Evolutionary conservation across 2,329 filamentous ascomycete species (phyloP), one percentile per base, ranked within the genome.

Genomic region (Paecilomyces formosus): DNA sequence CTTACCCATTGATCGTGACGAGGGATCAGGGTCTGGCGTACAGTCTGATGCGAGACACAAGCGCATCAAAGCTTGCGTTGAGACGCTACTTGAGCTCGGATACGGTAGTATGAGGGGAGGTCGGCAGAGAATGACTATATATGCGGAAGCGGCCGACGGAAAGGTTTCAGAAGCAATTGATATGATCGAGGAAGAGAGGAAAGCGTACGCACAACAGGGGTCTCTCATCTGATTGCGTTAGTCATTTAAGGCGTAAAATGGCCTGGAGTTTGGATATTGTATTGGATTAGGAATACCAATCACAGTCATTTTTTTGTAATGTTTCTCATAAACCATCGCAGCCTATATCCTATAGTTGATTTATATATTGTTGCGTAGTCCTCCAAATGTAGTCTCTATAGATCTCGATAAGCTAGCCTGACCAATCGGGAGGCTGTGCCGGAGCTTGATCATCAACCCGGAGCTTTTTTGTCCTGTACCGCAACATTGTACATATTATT

Each of bases 141-240:
- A 78, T 69, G 78, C 78, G 13, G 72, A 73, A 26, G 77, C 76
- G 26, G 73, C 75, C 13, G 69, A 75, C 22, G 76, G 77, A 15
- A 71, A 70, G 55, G 64, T 81, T 22, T 65, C 66, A 26, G 75
- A 78, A 56, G 78, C 78, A 2, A 79, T 81, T 62, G 78, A 79
- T 53, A 78, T 80, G 73, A 79, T 81, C 61, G 78, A 79, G 60
- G 78, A 80, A 59, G 78, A 80, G 59, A 71, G 75, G 51, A 74
- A 72, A 58, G 75, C 67, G 3, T 78, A 77, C 64, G 69, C 70
- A 33, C 65, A 72, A 53, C 68, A 65, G 24, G 53, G 58, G 49
- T 57, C 60, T 31, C 54, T 51, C 28, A 55, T 54, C 50, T 64
- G 35, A 53, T 58, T 63, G 45, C n/a, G n/a, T 45, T 8, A n/a